Evolutionary conservation across 2,329 filamentous ascomycete genomes (phyloP).

Genomic region (Fusarium fujikuroi): DNA sequence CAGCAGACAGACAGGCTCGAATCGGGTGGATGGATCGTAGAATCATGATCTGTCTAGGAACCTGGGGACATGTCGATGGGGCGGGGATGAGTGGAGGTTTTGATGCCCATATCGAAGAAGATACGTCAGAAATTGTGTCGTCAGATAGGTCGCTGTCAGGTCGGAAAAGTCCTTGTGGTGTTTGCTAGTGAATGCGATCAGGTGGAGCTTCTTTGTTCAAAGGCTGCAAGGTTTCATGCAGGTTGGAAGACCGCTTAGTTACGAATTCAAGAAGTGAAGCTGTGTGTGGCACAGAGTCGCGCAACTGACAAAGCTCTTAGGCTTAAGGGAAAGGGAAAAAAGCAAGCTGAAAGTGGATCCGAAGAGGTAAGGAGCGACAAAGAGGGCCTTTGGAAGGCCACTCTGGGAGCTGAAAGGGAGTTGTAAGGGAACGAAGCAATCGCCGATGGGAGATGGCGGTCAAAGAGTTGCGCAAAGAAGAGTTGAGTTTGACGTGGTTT

Average conservation of each 20-base stretch:
- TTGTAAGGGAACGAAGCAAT: constrained; percentile 23
- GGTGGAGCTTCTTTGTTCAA: constrained; percentile 21
- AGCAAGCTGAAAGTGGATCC: constrained; percentile 7
- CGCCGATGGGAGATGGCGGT: constrained; percentile 28
- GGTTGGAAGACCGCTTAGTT: neutral
- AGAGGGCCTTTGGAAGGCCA: constrained; percentile 20
- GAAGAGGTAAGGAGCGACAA: constrained; percentile 21
- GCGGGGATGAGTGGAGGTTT: constrained; percentile 35
- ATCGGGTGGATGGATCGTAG: constrained; percentile 32
- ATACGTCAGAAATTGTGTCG: constrained; percentile 29
- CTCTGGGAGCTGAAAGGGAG: constrained; percentile 17
- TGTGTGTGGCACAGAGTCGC: constrained; percentile 15
- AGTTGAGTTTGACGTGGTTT: constrained; percentile 13
- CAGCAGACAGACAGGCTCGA: constrained; percentile 32
- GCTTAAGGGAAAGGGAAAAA: constrained; percentile 17
- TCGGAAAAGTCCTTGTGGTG: constrained; percentile 14
- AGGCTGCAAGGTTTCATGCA: constrained; percentile 11
- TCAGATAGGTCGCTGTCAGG: constrained; percentile 17
- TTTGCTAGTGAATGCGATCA: constrained; percentile 8
- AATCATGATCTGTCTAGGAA: constrained; percentile 46
- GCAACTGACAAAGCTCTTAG: constrained; percentile 7
- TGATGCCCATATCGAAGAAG: constrained; percentile 46
- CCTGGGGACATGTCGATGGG: constrained; percentile 42
- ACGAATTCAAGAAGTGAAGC: constrained; percentile 17
- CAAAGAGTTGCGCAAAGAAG: constrained; percentile 16